phyloP scores from a whole-genome alignment of 345 rosid genomes.

The Syzygium grande region DNA sequence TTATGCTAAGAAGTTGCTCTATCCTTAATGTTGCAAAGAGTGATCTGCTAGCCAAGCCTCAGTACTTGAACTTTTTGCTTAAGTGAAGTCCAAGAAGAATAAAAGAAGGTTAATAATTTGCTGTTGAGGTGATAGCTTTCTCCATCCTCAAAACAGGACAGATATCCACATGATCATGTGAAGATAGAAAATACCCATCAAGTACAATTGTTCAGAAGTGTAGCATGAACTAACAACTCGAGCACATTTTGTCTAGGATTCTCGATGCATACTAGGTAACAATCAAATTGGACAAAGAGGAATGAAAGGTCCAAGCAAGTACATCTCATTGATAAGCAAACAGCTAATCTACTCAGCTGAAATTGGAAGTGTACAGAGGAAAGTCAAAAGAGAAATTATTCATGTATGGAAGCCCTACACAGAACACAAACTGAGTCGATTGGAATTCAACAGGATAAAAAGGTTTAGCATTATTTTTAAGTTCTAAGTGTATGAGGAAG shows the following conservation, averaged over 20 bases:
- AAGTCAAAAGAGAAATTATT: not conserved
- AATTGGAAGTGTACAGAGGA: not conserved
- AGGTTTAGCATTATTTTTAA: not conserved
- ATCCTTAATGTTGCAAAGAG: not conserved
- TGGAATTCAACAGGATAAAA: not conserved
- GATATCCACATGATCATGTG: not conserved
- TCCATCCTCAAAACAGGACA: not conserved
- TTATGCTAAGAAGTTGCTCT: not conserved
- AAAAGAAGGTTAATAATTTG: not conserved
- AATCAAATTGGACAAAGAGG: not conserved
- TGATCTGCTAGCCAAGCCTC: not conserved
- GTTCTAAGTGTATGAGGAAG: not conserved
- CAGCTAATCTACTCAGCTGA: not conserved
- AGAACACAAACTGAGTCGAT: not conserved
- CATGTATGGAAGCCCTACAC: not conserved
- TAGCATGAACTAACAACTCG: not conserved
- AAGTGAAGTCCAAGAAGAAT: not conserved
- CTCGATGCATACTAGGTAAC: not conserved
- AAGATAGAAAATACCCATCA: not conserved
- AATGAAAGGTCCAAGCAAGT: not conserved
- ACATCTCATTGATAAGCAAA: not conserved
- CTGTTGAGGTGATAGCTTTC: not conserved
- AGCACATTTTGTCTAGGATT: not conserved
- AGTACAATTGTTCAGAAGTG: not conserved
- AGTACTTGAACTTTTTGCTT: not conserved